These are phyloP conservation scores for Trichocladium antarcticum DNA, from an alignment of 495 filamentous ascomycete genomes.

Conservation along the genomic window DNA sequence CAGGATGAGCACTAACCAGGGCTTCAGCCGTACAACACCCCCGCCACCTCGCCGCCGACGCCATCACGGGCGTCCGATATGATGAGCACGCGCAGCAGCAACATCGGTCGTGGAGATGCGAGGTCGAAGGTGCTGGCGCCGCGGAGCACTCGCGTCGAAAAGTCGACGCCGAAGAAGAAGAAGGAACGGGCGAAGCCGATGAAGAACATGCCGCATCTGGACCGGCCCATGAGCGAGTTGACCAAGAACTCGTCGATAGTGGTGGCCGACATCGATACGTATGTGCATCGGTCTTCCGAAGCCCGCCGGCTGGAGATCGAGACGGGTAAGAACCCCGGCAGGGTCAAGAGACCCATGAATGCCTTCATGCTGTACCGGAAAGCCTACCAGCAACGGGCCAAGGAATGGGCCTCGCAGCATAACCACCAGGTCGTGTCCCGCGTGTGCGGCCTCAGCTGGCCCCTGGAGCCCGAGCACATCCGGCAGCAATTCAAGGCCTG, in stretches of 20 bases:
- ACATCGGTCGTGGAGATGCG: constrained; percentile 2
- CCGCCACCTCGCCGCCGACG: constrained; percentile 40
- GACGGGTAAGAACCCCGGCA: constrained; percentile 55
- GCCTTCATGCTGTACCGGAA: constrained; percentile 98
- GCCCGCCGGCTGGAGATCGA: constrained; percentile 55
- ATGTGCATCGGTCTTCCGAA: constrained; percentile 61
- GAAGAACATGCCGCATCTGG: constrained; percentile 44
- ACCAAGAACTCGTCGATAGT: constrained; percentile 53
- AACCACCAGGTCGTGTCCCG: constrained; percentile 92
- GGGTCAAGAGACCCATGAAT: constrained; percentile 90
- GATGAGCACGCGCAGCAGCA: constrained; percentile 38
- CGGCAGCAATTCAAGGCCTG: constrained; percentile 70
- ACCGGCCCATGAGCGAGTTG: constrained; percentile 63
- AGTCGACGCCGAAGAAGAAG: constrained; percentile 33
- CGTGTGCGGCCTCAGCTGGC: constrained; percentile 77
- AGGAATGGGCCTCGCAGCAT: constrained; percentile 70
- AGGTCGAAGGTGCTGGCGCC: constrained; percentile 15
- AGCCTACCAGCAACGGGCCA: constrained; percentile 78
- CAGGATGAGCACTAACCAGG: not conserved
- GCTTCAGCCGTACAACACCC: constrained; percentile 39
- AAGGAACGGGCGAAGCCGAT: constrained; percentile 43
- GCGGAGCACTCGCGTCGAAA: constrained; percentile 26
- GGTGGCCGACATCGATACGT: constrained; percentile 68
- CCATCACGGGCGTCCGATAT: constrained; percentile 30
- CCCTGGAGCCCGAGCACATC: constrained; percentile 58